Evolutionary conservation across 495 filamentous ascomycete species (phyloP), one percentile per base, ranked within the genome.

Genomic region (Letharia lupina): DNA sequence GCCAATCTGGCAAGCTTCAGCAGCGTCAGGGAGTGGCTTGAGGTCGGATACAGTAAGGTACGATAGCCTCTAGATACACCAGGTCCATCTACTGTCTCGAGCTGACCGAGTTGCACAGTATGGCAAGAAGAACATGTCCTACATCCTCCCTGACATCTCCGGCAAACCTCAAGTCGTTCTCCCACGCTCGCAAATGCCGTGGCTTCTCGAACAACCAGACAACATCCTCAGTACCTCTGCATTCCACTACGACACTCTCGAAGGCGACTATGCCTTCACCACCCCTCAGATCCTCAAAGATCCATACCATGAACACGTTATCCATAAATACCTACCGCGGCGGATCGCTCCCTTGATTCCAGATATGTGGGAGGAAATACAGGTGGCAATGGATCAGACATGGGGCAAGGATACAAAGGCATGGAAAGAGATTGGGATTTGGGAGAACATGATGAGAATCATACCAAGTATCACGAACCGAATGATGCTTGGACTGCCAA

Each of bases 401-500:
- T 76, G 73, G 60, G 76, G 75, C 2, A 67, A 52, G 10, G 72
- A 76, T 48, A 70, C 67, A 2, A 44, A 68, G n/a, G 35, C 69
- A 15, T 77, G 73, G 73, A 73, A 63, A 52, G 65, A 70, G 4
- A 64, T 78, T 52, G 61, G 70, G 35, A 48, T 81, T 18, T 64
- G 72, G 45, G 65, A 75, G 16, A 71, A 71, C 18, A 69, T 77
- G 41, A 65, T 72, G 58, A 63, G 68, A 60, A 67, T 79, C 28
- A 71, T 80, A 11, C 71, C 72, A 1, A 73, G 73, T 28, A 71
- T 69, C 7, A 65, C 74, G 12, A 77, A 73, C 63, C 73, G 77
- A 15, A 77, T 78, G 66, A 76, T 76, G 20, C 69, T 80, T 35
- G 78, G 78, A 2, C 52, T 71, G n/a, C 73, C 75, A 3, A 64